phyloP scores from a whole-genome alignment of 2,329 filamentous ascomycete species.

The Ophiostoma angusticollis region DNA sequence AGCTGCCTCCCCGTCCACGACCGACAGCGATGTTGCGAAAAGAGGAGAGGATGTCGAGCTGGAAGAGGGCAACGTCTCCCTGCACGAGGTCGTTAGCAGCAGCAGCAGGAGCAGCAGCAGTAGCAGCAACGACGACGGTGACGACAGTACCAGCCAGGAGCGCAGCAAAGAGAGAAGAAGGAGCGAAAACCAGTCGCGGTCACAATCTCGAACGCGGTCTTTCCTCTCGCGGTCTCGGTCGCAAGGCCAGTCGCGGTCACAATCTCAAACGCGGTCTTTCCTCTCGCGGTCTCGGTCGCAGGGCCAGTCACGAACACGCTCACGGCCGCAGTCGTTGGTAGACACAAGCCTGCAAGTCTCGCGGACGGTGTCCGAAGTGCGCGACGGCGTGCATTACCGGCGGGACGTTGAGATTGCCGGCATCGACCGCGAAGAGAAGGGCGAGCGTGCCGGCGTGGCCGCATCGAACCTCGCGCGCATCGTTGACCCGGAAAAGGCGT shows the following conservation, averaged over 20 bases:
- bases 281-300: slow-evolving; percentile 5
- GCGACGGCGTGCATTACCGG: slow-evolving; percentile 26
- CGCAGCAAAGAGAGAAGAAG: too few species aligned
- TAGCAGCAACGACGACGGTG: neutral
- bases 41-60: too few species aligned
- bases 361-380: slow-evolving; percentile 25
- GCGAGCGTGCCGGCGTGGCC: slow-evolving; percentile 1
- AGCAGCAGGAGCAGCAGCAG: too few species aligned
- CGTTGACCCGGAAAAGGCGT: slow-evolving; percentile 2
- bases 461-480: neutral
- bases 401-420: slow-evolving; percentile 24
- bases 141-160: neutral
- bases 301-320: slow-evolving; percentile 1
- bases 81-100: too few species aligned
- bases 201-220: neutral
- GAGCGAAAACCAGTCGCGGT: neutral
- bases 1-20: too few species aligned
- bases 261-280: slow-evolving; percentile 1
- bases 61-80: too few species aligned
- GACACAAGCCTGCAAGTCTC: slow-evolving; percentile 16
- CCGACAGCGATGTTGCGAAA: too few species aligned
- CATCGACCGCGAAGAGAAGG: slow-evolving; percentile 6
- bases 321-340: neutral
- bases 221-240: slow-evolving; percentile 1
- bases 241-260: neutral